These are phyloP conservation scores for Chaetoscypha palmicola DNA, from an alignment of 2,329 filamentous ascomycete species.

Conservation along the genomic window DNA sequence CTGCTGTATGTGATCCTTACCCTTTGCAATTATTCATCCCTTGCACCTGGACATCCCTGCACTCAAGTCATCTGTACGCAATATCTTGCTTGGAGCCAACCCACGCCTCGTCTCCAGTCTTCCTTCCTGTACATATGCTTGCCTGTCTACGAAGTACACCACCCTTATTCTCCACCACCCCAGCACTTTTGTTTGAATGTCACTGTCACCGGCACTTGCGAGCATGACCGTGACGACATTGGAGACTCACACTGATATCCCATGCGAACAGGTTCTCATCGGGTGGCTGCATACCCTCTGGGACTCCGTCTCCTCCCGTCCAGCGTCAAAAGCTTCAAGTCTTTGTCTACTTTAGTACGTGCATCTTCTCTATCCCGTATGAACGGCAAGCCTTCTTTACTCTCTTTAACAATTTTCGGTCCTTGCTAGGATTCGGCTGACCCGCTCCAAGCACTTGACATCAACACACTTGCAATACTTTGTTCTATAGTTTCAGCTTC, in stretches of 20 bases:
- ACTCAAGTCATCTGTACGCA: constrained; percentile 25
- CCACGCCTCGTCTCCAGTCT: constrained; percentile 10
- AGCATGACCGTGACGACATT: constrained; percentile 25
- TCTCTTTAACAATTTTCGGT: constrained; percentile 8
- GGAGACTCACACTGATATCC: constrained; percentile 18
- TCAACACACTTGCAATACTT: constrained; percentile 15
- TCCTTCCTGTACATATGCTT: constrained; percentile 11
- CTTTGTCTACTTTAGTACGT: constrained; percentile 26
- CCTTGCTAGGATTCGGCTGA: constrained; percentile 13
- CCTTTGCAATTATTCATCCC: constrained; percentile 16
- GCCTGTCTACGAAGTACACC: constrained; percentile 8
- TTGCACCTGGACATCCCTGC: constrained; percentile 26
- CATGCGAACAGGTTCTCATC: constrained; percentile 28
- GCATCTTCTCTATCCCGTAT: constrained; percentile 14
- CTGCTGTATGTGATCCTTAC: constrained; percentile 14
- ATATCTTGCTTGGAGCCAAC: constrained; percentile 10
- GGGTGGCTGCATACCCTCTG: constrained; percentile 31
- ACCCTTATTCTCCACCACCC: constrained; percentile 6
- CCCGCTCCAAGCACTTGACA: constrained; percentile 10
- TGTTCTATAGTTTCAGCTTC: constrained; percentile 27
- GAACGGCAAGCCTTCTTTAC: constrained; percentile 7
- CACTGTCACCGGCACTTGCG: constrained; percentile 22
- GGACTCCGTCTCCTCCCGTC: constrained; percentile 18
- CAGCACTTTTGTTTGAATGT: constrained; percentile 11
- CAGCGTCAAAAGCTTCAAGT: constrained; percentile 27